Evolutionary conservation across 805 yeast species (phyloP), one percentile per base, ranked within the genome.

Genomic region (Torulaspora delbrueckii): DNA sequence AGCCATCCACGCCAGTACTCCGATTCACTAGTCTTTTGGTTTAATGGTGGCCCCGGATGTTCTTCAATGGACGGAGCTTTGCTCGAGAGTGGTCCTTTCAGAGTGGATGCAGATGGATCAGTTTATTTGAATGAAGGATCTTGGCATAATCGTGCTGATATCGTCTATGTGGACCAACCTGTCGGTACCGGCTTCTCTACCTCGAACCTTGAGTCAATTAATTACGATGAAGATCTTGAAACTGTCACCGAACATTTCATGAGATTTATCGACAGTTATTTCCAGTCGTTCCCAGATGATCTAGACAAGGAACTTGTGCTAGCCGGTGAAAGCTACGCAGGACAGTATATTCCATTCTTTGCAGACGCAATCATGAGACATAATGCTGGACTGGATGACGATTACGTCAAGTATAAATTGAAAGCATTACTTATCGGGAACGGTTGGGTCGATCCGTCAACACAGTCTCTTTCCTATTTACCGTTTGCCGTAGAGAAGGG

Each of bases 21-120:
- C 22, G 46, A 42, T 7, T 46, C 47, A 7, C 72, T 85, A 18
- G 74, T 84, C 7, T 74, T 93, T 44, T 93, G 99, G 98, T 73
- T 93, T 18, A 93, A 93, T 63, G 99, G 99, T 32, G 99, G 99
- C 0, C 99, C 99, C 0, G 99, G 99, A 0, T 93, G 99, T 64
- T 89, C 96, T 1, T 89, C 97, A 0, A 81, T 91, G 93, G 99
- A 93, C 66, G 99, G 99, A 12, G 96, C 96, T 0, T 62, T 93
- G 52, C 78, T 90, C 79, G 99, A 93, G 64, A 69, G 82, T 3
- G 99, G 99, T 0, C 98, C 99, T 0, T 77, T 88, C 36, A 72
- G 96, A 43, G 75, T 88, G 14, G 67, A 70, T 53, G 54, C 61
- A 0, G 59, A 75, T 7, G 73, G 70, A 3, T 62, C 72, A 42